These are phyloP conservation scores for Talaromyces islandicus DNA, from an alignment of 2,329 filamentous ascomycete species.

Conservation along the genomic window DNA sequence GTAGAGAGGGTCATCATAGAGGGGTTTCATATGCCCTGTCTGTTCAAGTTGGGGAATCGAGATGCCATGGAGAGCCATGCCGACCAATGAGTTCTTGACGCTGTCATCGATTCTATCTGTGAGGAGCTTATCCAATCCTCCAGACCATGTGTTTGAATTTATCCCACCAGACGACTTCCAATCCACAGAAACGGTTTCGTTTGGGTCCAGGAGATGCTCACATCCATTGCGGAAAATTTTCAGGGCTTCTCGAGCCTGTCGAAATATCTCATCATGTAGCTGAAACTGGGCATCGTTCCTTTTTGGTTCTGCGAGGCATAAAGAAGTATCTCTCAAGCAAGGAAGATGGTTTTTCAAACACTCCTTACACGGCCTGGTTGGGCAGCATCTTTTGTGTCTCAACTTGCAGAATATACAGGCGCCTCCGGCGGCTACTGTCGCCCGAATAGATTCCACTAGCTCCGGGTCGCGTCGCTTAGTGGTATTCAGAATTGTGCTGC, in stretches of 20 bases:
- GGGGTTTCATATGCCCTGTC: neutral
- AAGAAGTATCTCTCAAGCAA: slow-evolving; percentile 18
- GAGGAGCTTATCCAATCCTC: neutral
- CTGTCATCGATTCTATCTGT: neutral
- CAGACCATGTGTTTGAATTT: neutral
- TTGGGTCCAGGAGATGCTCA: too few relatives aligned
- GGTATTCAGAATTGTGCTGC: neutral
- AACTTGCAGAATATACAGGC: slow-evolving; percentile 23
- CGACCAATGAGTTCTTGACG: neutral
- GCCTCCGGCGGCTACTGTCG: slow-evolving; percentile 20
- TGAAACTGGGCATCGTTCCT: neutral
- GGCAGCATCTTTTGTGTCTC: slow-evolving; percentile 22
- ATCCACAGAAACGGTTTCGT: neutral
- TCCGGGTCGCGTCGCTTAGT: slow-evolving; percentile 5
- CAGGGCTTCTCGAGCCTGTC: neutral
- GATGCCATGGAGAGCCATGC: neutral
- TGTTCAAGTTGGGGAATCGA: slow-evolving; percentile 1
- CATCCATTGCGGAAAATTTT: neutral
- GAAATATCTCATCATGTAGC: neutral
- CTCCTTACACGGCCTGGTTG: slow-evolving; percentile 14
- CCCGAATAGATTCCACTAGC: slow-evolving; percentile 13
- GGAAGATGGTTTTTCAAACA: slow-evolving; percentile 13
- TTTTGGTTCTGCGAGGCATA: slow-evolving; percentile 12
- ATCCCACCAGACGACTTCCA: neutral
- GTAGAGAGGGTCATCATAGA: slow-evolving; percentile 6